A percentile compares a stretch with the other conserved stretches of the same genome.
phyloP scores from a whole-genome alignment of 2,329 filamentous ascomycete species.

The Curvularia sp. region DNA sequence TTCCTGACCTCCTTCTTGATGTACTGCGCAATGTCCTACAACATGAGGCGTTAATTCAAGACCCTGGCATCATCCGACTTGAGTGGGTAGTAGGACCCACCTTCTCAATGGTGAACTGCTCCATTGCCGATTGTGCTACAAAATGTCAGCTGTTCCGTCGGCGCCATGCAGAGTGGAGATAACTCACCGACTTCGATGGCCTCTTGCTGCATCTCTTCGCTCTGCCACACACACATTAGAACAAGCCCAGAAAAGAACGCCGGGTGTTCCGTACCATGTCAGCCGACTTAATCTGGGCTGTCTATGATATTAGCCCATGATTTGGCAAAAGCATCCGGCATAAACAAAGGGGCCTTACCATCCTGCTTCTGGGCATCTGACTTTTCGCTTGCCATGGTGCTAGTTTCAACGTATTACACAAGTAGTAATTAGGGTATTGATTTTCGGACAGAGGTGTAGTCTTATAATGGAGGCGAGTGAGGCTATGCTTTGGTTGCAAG shows the following conservation, averaged over 20 bases:
- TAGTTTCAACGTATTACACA: constrained; percentile 5
- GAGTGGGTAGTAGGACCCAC: constrained; percentile 48
- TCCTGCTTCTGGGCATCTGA: constrained; percentile 64
- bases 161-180: constrained; percentile 12
- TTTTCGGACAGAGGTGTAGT: constrained; percentile 4
- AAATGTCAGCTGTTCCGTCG: constrained; percentile 31
- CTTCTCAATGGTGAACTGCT: constrained; percentile 75
- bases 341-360: constrained; percentile 54
- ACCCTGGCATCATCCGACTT: background rate
- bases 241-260: background rate
- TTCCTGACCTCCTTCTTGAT: constrained; percentile 84
- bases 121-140: constrained; percentile 73
- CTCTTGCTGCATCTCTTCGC: constrained; percentile 96
- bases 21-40: constrained; percentile 91
- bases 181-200: constrained; percentile 90
- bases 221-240: constrained; percentile 61
- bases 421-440: constrained; percentile 4
- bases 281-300: constrained; percentile 96
- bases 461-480: constrained; percentile 19
- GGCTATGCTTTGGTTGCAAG: constrained; percentile 26
- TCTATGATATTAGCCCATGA: constrained; percentile 38
- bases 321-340: constrained; percentile 14
- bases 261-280: constrained; percentile 79
- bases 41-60: constrained; percentile 13
- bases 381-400: constrained; percentile 60